Base-by-base conservation (phyloP, 495 filamentous ascomycete species). In the Penicillium nucicola region DNA sequence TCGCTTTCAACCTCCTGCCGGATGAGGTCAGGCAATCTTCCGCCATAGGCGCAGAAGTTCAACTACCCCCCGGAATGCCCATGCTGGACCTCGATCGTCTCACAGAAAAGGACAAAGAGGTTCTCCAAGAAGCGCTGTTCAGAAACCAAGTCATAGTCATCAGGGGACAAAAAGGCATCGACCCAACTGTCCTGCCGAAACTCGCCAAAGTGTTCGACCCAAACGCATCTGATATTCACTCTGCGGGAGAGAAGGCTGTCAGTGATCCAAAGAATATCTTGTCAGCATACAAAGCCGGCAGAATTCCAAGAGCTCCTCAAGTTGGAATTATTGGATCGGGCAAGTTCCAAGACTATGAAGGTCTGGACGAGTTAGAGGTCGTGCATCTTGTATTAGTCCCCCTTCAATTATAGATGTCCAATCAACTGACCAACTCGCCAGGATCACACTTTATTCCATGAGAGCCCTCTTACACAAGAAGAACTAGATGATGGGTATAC, bases 251-350 rank as follows among this genome's bases (percentile, higher is more conserved):
- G 41, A 57, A 57, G 38, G 48, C 54, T 11, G 48, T 57, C 4
- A 52, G 48, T 15, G 37, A 57, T 25, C 54, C 48, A 14, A 48
- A 37, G 25, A 52, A 57, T 20, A 52, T 57, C 14, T 20, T 57
- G 10, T 57, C 54, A 7, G 48, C 48, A n/a, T 57, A 52, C 32
- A 52, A 57, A 34, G 42, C 54, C 11, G 48, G 48, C 3, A 40
- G 54, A 41, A 57, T 57, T 30, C 54, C 50, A 9, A 46, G 22
- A n/a, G 50, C 50, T 18, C 50, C 42, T 1, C 50, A 52, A 5
- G 50, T 52, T 46, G 50, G 50, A 40, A 52, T 52, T n/a, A 45
- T 52, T 25, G 50, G 50, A 1, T 52, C 50, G 11, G 50, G 50
- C 1, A 52, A n/a, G 10, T 52, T 52, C 42, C 13, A 46, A 10